Evolutionary conservation across 805 yeast genomes (phyloP).

Genomic region (Lipomyces spencermartinsiae): DNA sequence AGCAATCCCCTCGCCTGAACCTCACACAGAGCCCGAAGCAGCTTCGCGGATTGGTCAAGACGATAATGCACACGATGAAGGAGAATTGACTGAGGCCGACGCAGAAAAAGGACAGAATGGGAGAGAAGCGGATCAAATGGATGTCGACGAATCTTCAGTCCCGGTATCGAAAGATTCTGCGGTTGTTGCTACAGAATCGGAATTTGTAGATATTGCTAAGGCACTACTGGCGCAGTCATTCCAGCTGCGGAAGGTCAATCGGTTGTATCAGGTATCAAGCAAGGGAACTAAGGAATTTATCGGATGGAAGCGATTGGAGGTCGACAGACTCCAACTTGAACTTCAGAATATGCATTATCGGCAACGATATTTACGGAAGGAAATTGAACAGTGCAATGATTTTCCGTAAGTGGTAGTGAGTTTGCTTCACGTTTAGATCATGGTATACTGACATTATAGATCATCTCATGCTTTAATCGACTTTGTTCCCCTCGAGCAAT

Average conservation of each 20-base stretch:
- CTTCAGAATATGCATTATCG: conserved; percentile 30
- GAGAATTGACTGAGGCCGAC: conserved; percentile 1
- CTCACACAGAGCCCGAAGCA: background rate
- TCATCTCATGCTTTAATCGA: conserved; percentile 28
- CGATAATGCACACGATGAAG: background rate
- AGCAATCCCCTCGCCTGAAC: conserved; percentile 18
- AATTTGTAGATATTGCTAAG: conserved; percentile 20
- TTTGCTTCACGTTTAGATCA: background rate
- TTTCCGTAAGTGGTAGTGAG: conserved; percentile 23
- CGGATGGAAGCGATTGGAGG: conserved; percentile 14
- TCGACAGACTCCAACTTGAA: conserved; percentile 31
- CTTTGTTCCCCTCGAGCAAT: conserved; percentile 32
- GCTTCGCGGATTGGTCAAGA: background rate
- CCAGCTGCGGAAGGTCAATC: conserved; percentile 14
- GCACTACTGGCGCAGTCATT: conserved; percentile 9
- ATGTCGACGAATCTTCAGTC: background rate
- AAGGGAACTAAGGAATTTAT: conserved; percentile 7
- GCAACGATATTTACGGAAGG: conserved; percentile 29
- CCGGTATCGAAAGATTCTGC: background rate
- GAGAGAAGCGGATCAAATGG: conserved; percentile 7
- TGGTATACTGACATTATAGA: background rate
- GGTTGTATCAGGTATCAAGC: conserved; percentile 14
- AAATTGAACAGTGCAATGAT: conserved; percentile 29
- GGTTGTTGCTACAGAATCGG: conserved; percentile 6
- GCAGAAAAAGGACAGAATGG: background rate